Evolutionary conservation across 2,329 filamentous ascomycete species (phyloP).

Genomic region (Catunica adiposa): DNA sequence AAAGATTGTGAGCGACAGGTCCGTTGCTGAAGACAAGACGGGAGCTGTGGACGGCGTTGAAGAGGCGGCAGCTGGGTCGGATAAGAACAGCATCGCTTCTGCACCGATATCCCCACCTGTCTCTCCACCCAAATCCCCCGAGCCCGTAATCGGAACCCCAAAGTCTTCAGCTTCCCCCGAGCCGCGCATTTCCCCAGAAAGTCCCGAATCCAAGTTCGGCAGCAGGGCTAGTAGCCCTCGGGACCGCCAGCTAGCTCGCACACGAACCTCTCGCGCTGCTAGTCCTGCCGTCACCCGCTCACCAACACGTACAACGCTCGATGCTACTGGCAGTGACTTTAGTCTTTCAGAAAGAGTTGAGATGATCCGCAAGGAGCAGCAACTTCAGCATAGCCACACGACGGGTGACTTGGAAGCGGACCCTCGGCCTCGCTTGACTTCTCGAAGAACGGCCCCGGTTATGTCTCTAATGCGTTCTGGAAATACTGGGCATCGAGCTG

Average conservation of each 20-base stretch:
- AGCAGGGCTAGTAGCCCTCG: slow-evolving; percentile 11
- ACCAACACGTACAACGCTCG: neutral
- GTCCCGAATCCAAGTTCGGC: slow-evolving; percentile 4
- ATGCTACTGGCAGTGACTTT: slow-evolving; percentile 6
- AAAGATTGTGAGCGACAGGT: neutral
- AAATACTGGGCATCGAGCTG: slow-evolving; percentile 2
- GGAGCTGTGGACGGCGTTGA: neutral
- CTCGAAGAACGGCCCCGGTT: slow-evolving; percentile 6
- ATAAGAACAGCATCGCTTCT: neutral
- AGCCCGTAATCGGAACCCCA: neutral
- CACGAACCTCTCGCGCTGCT: slow-evolving; percentile 5
- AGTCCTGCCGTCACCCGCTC: slow-evolving; percentile 2
- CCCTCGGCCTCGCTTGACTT: slow-evolving; percentile 20
- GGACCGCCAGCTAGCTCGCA: neutral
- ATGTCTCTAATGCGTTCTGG: neutral
- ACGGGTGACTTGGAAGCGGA: slow-evolving; percentile 28
- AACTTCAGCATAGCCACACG: slow-evolving; percentile 18
- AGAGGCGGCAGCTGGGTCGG: neutral
- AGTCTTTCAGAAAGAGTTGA: slow-evolving; percentile 13
- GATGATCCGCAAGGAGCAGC: slow-evolving; percentile 21
- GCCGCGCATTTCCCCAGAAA: neutral
- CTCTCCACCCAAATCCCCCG: slow-evolving; percentile 4
- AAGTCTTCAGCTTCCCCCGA: slow-evolving; percentile 4
- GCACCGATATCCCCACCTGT: neutral
- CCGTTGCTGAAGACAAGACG: neutral